Percentiles rank a stretch among this genome's conserved stretches.
Conservation (phyloP, 1,139 yeast species). For the Citeromyces hawaiiensis region DNA sequence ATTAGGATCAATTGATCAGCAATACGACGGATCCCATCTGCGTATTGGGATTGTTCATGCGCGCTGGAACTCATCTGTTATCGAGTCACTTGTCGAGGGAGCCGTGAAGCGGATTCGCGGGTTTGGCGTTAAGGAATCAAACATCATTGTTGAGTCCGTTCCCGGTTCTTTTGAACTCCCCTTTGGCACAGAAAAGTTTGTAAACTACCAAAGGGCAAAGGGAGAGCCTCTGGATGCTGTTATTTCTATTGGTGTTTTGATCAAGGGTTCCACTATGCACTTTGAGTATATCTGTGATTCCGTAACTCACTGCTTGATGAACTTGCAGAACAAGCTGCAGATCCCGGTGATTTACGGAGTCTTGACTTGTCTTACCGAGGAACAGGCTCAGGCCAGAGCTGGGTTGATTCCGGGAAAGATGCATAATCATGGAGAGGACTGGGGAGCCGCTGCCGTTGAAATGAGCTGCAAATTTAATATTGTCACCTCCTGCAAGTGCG, state of each 20-base stretch:
- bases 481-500: neutral
- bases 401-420: slow-evolving; percentile 62
- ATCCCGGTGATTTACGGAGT: slow-evolving; percentile 88
- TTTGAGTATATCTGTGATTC: slow-evolving; percentile 94
- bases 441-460: slow-evolving; percentile 99
- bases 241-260: slow-evolving; percentile 86
- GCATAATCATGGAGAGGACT: slow-evolving; percentile 96
- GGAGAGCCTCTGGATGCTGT: slow-evolving; percentile 64
- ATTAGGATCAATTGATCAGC: slow-evolving; percentile 59
- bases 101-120: slow-evolving; percentile 45
- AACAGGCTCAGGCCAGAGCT: slow-evolving; percentile 87
- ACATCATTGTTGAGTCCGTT: slow-evolving; percentile 70
- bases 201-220: slow-evolving; percentile 27
- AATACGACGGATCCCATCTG: slow-evolving; percentile 56
- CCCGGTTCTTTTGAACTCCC: slow-evolving; percentile 96
- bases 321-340: slow-evolving; percentile 53
- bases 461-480: slow-evolving; percentile 47
- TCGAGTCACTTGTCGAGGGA: slow-evolving; percentile 72
- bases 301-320: slow-evolving; percentile 78
- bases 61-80: slow-evolving; percentile 79
- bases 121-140: slow-evolving; percentile 61
- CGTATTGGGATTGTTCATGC: slow-evolving; percentile 86
- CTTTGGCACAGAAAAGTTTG: slow-evolving; percentile 49
- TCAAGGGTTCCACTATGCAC: slow-evolving; percentile 96
- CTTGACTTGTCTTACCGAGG: slow-evolving; percentile 84